Base-by-base conservation (phyloP, 2,329 filamentous ascomycete species). In the Hymenoscyphus fructigenus region DNA sequence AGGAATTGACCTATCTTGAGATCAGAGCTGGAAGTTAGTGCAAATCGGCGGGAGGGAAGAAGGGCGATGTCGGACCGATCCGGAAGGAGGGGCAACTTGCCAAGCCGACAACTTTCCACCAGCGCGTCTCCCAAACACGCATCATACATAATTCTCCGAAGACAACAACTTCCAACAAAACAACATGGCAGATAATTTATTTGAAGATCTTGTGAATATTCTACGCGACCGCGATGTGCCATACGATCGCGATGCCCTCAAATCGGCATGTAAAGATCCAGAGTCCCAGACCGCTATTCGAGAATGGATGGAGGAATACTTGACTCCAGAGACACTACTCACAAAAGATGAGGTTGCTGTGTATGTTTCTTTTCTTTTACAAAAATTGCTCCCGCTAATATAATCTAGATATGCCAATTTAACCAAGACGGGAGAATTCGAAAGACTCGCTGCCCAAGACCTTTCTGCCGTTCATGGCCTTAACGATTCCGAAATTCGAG, bases 401-500 rank as follows among this genome's bases (percentile, higher is more conserved):
- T 3, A 17, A 20, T 12, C 14, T n/a, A 87, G 85, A 65, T 87
- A 85, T 74, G 78, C 78, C 12, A 77, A 77, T 1, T 75, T 87
- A 23, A 79, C 83, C 69, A 79, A 78, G 66, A 79, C 76, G 38
- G 85, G 84, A 12, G 77, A 80, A 63, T 80, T 82, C 10, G 81
- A 83, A 61, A 74, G 66, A 23, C 75, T 86, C 3, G 78, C 78
- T 20, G 70, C 77, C 44, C 76, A 82, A 63, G 80, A 85, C 68
- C 69, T 83, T n/a, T 77, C 79, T 3, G 71, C 78, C 36, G 76
- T 83, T 38, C 82, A 82, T 62, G 81, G 84, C 5, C 75, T 90
- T 57, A 77, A 80, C 15, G 87, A 91, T 64, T 78, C 83, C 29
- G 87, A 91, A 60, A 79, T 91, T 63, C 80, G 80, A 61, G 76